Conservation (phyloP, 179 eudicot genomes). For the Carnegiea gigantea region DNA sequence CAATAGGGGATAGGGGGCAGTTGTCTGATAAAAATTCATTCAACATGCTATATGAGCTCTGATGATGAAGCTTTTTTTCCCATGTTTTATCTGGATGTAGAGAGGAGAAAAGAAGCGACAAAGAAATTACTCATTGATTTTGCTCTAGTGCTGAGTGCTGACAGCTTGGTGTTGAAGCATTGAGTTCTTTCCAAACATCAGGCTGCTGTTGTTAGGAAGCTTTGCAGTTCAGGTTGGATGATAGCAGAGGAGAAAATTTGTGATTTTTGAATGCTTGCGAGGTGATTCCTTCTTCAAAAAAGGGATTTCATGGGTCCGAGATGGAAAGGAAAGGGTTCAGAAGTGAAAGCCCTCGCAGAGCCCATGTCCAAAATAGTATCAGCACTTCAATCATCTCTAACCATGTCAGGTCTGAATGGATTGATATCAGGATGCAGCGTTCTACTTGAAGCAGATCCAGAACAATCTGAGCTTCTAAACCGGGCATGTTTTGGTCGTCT, state of each 20-base stretch:
- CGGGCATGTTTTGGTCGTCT: slow-evolving; percentile 61
- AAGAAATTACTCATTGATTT: background rate
- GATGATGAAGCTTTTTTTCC: background rate
- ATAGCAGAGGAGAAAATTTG: background rate
- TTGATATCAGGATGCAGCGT: slow-evolving; percentile 45
- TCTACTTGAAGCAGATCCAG: slow-evolving; percentile 44
- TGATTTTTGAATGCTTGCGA: background rate
- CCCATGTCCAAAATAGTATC: slow-evolving; percentile 57
- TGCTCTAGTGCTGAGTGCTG: background rate
- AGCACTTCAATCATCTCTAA: slow-evolving; percentile 41
- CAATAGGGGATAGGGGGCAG: background rate
- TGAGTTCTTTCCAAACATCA: slow-evolving; percentile 2
- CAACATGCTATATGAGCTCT: background rate
- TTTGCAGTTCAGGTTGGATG: background rate
- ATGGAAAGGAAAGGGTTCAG: slow-evolving; percentile 36
- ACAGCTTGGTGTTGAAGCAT: slow-evolving; percentile 8
- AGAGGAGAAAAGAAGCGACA: background rate
- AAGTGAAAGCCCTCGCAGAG: slow-evolving; percentile 54
- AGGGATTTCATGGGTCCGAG: slow-evolving; percentile 20
- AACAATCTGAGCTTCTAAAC: slow-evolving; percentile 47
- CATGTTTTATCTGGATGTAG: slow-evolving; percentile 10
- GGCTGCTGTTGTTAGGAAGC: background rate
- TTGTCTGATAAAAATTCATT: background rate
- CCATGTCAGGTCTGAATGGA: slow-evolving; percentile 41
- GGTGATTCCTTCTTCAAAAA: background rate